These are phyloP conservation scores for Wickerhamomyces mucosus DNA, from an alignment of 805 yeast species.

Conservation along the genomic window DNA sequence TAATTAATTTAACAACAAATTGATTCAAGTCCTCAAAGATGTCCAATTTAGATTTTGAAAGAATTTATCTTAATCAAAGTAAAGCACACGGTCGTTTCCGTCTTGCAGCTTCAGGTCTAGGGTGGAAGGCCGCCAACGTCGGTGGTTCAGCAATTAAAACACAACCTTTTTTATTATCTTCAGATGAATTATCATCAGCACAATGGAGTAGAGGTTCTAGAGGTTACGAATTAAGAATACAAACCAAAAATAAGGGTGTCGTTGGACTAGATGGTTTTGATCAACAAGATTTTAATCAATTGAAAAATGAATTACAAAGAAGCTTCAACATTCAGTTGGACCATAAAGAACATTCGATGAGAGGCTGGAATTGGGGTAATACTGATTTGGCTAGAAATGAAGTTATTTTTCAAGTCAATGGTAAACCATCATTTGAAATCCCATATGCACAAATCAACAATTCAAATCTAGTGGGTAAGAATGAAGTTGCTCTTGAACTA, in stretches of 20 bases:
- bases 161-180: conserved; percentile 82
- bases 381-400: conserved; percentile 89
- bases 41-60: conserved; percentile 62
- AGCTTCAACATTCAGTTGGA: conserved; percentile 69
- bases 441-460: conserved; percentile 77
- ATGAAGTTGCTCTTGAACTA: conserved; percentile 88
- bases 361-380: conserved; percentile 99
- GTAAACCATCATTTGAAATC: conserved; percentile 84
- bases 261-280: conserved; percentile 90
- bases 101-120: conserved; percentile 92
- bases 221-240: conserved; percentile 82
- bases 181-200: conserved; percentile 69
- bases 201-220: conserved; percentile 92
- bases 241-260: conserved; percentile 82
- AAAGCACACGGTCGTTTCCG: conserved; percentile 81
- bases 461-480: conserved; percentile 82
- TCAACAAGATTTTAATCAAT: conserved; percentile 64
- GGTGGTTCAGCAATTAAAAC: conserved; percentile 38
- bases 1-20: no score
- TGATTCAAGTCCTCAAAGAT: no score
- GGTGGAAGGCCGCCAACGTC: conserved; percentile 75
- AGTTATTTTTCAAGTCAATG: conserved; percentile 73
- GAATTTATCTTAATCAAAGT: conserved; percentile 83
- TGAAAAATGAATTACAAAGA: conserved; percentile 77
- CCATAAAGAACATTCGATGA: conserved; percentile 78